phyloP scores from a whole-genome alignment of 148 eudicot genomes.

The Rhododendron vialii region DNA sequence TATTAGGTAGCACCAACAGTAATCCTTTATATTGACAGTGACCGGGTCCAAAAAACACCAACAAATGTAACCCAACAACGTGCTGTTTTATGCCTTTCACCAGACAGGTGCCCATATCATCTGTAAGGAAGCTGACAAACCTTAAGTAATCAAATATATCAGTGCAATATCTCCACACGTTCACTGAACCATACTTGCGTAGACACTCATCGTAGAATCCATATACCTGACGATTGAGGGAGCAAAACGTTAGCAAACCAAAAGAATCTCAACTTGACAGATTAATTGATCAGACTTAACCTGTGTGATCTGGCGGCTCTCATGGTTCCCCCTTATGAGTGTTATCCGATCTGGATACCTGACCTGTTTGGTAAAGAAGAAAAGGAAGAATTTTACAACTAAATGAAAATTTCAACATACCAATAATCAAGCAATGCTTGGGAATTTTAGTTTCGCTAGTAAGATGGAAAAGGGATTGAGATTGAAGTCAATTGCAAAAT shows the following conservation, averaged over 20 bases:
- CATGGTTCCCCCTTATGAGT: constrained; percentile 92
- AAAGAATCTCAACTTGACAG: constrained; percentile 7
- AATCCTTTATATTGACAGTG: neutral
- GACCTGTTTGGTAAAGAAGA: constrained; percentile 43
- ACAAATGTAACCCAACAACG: neutral
- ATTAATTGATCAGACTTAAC: constrained; percentile 26
- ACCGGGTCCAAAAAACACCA: neutral
- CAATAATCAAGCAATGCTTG: neutral
- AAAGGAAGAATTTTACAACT: neutral
- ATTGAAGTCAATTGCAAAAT: neutral
- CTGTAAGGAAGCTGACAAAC: constrained; percentile 36
- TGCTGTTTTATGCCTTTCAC: neutral
- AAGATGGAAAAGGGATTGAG: neutral
- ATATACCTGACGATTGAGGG: constrained; percentile 63
- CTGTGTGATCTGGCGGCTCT: constrained; percentile 89
- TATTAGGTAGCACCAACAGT: neutral
- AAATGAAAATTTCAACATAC: neutral
- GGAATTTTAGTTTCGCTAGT: neutral
- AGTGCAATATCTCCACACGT: constrained; percentile 98
- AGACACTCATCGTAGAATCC: constrained; percentile 97
- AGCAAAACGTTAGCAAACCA: constrained; percentile 17
- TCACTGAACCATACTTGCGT: constrained; percentile 88
- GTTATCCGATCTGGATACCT: constrained; percentile 95
- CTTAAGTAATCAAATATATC: constrained; percentile 93
- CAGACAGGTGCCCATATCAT: constrained; percentile 2